These are phyloP conservation scores for Nigrograna mackinnonii DNA, from an alignment of 2,329 filamentous ascomycete genomes.

Conservation along the genomic window DNA sequence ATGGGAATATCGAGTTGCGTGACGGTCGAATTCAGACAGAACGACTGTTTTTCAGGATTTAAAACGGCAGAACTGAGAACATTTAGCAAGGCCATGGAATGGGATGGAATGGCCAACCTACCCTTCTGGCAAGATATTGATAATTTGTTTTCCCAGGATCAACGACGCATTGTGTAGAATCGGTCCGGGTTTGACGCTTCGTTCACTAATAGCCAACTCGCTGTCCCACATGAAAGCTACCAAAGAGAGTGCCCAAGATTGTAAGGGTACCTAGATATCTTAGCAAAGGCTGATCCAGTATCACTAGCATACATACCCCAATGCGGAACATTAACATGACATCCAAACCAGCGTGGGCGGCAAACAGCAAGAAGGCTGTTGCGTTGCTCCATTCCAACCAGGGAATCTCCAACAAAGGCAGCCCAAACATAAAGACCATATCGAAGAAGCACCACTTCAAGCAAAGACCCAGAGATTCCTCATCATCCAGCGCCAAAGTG, in stretches of 20 bases:
- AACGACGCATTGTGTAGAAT: slow-evolving; percentile 91
- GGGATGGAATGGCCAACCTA: slow-evolving; percentile 46
- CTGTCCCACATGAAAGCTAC: slow-evolving; percentile 87
- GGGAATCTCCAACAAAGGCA: slow-evolving; percentile 88
- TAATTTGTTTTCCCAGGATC: slow-evolving; percentile 94
- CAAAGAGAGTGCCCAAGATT: slow-evolving; percentile 72
- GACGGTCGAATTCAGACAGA: slow-evolving; percentile 73
- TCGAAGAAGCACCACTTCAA: slow-evolving; percentile 93
- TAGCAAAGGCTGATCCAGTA: slow-evolving; percentile 7
- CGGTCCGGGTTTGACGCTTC: slow-evolving; percentile 82
- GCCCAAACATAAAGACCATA: slow-evolving; percentile 80
- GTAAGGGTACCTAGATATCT: slow-evolving; percentile 67
- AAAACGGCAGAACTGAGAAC: slow-evolving; percentile 74
- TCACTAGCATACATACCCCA: slow-evolving; percentile 57
- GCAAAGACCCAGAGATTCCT: slow-evolving; percentile 87
- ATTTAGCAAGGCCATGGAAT: slow-evolving; percentile 7
- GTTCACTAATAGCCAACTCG: slow-evolving; percentile 91
- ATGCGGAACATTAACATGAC: slow-evolving; percentile 93
- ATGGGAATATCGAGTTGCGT: slow-evolving; percentile 74
- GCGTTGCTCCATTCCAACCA: slow-evolving; percentile 91
- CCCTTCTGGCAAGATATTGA: slow-evolving; percentile 96
- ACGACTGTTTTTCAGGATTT: slow-evolving; percentile 79
- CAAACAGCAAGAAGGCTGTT: slow-evolving; percentile 71
- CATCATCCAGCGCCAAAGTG: slow-evolving; percentile 75
- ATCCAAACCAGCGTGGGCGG: slow-evolving; percentile 73